Conservation (phyloP, 2,329 filamentous ascomycete species). For the Colletotrichum nymphaeae region DNA sequence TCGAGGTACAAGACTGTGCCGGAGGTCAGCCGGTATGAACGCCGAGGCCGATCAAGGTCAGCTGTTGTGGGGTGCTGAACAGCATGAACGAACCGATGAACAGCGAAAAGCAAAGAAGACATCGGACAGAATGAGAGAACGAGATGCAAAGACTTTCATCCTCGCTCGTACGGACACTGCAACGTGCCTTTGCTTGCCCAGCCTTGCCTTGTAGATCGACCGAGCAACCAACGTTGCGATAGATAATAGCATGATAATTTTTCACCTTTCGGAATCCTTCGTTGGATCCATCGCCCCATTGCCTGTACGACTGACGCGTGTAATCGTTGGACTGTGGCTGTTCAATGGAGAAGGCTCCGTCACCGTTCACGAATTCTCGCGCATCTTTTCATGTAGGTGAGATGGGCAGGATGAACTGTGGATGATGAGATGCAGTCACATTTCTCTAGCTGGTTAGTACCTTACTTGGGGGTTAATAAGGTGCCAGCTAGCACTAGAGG, state of each 20-base stretch:
- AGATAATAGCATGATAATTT: neutral
- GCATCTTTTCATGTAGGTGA: slow-evolving; percentile 26
- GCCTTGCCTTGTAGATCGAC: slow-evolving; percentile 26
- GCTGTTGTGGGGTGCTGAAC: slow-evolving; percentile 6
- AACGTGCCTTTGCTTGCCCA: neutral
- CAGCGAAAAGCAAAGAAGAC: neutral
- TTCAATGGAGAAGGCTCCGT: neutral
- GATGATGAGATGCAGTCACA: slow-evolving; percentile 16
- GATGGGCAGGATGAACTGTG: slow-evolving; percentile 19
- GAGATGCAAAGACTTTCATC: neutral
- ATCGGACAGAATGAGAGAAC: slow-evolving; percentile 16
- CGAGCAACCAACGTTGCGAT: slow-evolving; percentile 9
- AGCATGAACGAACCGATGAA: neutral
- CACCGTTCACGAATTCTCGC: neutral
- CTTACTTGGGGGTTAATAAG: neutral
- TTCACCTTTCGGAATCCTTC: neutral
- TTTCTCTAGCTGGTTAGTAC: slow-evolving; percentile 15
- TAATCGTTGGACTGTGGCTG: neutral
- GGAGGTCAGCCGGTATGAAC: neutral
- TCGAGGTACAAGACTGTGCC: neutral
- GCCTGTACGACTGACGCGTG: neutral
- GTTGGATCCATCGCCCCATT: neutral
- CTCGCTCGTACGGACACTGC: neutral
- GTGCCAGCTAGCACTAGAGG: neutral
- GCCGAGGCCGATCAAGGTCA: neutral